Base-by-base conservation (phyloP, 257 asterid genomes). In the Ehretia macrophylla region DNA sequence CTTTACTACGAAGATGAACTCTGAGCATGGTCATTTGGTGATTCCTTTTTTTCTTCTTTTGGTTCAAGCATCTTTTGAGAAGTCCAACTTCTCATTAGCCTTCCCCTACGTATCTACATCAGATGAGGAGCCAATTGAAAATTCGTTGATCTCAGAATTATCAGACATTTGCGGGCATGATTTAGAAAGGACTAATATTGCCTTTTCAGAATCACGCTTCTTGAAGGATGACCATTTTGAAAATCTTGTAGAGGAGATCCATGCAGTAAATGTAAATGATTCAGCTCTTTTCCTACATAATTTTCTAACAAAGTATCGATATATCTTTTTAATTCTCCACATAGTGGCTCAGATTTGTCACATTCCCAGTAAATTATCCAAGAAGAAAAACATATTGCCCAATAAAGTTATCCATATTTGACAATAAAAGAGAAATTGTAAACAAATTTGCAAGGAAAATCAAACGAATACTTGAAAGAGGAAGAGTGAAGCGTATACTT, bases 1-100 rank as follows among this genome's bases (percentile, higher is more conserved):
- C n/a, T n/a, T n/a, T n/a, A n/a, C n/a, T n/a, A n/a, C n/a, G n/a
- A 47, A 42, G 60, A 32, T 44, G 51, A 59, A 46, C 71, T 68
- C 57, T 38, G 64, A 44, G 21, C 32, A 35, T 32, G 47, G 16
- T 62, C 51, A 21, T 37, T 32, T 40, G 38, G 62, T n/a, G n/a
- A n/a, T n/a, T 21, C 21, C 20, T 14, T 51, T 68, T 61, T 64
- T 53, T 74, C 68, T 60, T 61, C 72, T 63, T 22, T 35, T 27
- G 70, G 77, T 60, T 39, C 75, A 93, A 97, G 96, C 56, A 64
- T 75, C 94, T 32, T 77, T 83, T 68, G 73, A 74, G 62, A 85
- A 77, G 77, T 80, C 99, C 78, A 89, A 74, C 72, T 82, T 71
- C 74, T 93, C 99, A 53, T 46, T 89, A 67, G 97, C 94, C 51